Conservation (phyloP, 2,329 filamentous ascomycete genomes). For the Talaromyces sp. region DNA sequence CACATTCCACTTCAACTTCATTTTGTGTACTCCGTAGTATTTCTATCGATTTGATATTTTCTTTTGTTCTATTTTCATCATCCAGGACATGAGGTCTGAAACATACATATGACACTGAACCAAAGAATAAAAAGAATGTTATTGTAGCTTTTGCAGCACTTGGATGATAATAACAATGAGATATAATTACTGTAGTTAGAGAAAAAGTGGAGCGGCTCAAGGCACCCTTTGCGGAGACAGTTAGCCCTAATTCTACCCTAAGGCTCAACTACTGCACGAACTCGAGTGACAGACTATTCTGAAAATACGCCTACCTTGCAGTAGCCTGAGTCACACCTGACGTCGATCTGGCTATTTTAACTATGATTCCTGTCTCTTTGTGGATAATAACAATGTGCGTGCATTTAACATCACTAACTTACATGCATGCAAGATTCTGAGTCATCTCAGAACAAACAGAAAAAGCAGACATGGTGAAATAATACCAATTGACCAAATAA, state of each 20-base stretch:
- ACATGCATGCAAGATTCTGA: constrained; percentile 1
- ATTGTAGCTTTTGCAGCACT: not conserved
- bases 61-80: not conserved
- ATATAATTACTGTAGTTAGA: too few species aligned
- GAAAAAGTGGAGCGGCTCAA: not conserved
- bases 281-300: not conserved
- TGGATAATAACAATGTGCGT: constrained; percentile 1
- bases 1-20: not conserved
- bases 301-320: constrained; percentile 1
- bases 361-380: not conserved
- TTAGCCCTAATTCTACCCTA: constrained; percentile 6
- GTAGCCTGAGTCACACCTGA: constrained; percentile 1
- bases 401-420: not conserved
- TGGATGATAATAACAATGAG: too few species aligned
- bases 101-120: not conserved
- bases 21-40: not conserved
- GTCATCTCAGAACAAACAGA: not conserved
- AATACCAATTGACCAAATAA: not conserved
- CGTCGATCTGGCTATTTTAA: not conserved
- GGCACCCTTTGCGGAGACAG: constrained; percentile 6
- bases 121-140: not conserved
- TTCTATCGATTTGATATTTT: too few species aligned
- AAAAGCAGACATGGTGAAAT: constrained; percentile 1
- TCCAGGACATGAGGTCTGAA: not conserved
- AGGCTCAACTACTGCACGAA: constrained; percentile 3